A percentile compares a stretch with the other conserved stretches of the same genome.
phyloP scores from a whole-genome alignment of 129 eudicot genomes.

The Ambrosia artemisiifolia region DNA sequence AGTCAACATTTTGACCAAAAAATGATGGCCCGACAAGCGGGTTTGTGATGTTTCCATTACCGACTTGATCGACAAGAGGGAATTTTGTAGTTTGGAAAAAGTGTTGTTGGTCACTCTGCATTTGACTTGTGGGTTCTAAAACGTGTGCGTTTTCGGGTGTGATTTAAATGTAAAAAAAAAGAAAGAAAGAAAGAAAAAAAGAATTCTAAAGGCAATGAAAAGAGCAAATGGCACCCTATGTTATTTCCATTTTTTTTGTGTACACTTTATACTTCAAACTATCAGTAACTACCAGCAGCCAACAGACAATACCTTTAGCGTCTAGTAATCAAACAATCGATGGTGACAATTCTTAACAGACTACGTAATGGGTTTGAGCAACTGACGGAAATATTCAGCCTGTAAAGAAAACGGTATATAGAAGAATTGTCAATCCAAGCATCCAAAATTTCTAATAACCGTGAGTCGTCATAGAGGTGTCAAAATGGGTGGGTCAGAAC shows the following conservation, averaged over 20 bases:
- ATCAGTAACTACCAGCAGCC: constrained; percentile 9
- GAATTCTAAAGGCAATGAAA: constrained; percentile 18
- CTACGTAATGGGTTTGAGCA: constrained; percentile 96
- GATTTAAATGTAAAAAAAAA: constrained; percentile 5
- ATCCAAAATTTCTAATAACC: no score
- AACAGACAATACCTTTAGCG: constrained; percentile 17
- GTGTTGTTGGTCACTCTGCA: constrained; percentile 49
- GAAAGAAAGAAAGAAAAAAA: constrained; percentile 12
- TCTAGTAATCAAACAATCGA: constrained; percentile 23
- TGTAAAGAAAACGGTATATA: constrained; percentile 32
- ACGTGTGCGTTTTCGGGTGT: not conserved
- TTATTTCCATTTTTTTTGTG: constrained; percentile 31
- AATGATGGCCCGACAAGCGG: constrained; percentile 34
- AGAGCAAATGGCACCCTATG: constrained; percentile 24
- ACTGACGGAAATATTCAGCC: constrained; percentile 91
- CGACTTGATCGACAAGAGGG: constrained; percentile 41
- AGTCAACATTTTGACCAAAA: constrained; percentile 44
- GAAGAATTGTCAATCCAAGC: constrained; percentile 8
- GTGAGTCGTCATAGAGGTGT: no score
- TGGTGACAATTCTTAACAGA: constrained; percentile 23
- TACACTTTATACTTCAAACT: constrained; percentile 21
- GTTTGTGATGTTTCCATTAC: constrained; percentile 31
- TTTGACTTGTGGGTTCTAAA: constrained; percentile 19
- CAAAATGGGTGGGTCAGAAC: no score
- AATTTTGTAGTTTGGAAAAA: constrained; percentile 23